Conservation (phyloP, 2,329 filamentous ascomycete genomes). For the Fusarium albosuccineum region DNA sequence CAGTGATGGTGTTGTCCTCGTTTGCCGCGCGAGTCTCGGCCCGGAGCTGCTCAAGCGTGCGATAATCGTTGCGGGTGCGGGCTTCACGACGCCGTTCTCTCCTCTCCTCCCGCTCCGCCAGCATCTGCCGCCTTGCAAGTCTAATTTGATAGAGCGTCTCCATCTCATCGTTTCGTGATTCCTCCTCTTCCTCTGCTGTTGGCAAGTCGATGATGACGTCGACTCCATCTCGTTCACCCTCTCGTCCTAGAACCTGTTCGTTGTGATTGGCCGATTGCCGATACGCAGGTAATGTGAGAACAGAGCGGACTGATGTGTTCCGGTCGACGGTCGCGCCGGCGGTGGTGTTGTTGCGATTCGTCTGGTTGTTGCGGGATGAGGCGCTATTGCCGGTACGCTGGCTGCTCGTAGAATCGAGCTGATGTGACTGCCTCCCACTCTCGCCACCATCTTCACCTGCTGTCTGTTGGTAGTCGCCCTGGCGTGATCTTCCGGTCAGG, state of each 20-base stretch:
- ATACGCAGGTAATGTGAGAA: constrained; percentile 94
- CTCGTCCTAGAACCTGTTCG: constrained; percentile 86
- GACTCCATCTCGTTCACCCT: constrained; percentile 92
- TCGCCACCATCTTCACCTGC: constrained; percentile 47
- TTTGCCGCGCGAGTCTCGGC: constrained; percentile 64
- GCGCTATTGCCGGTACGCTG: constrained; percentile 33
- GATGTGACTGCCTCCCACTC: constrained; percentile 42
- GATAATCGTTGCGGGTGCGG: constrained; percentile 75
- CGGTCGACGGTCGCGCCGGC: constrained; percentile 72
- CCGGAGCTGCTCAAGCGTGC: constrained; percentile 76
- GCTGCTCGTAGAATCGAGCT: constrained; percentile 39
- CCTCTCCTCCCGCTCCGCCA: constrained; percentile 82
- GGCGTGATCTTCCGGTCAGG: constrained; percentile 28
- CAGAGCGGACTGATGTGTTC: constrained; percentile 88
- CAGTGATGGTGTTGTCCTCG: constrained; percentile 66
- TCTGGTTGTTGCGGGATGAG: constrained; percentile 15
- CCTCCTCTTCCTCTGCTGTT: constrained; percentile 82
- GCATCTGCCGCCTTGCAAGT: constrained; percentile 78
- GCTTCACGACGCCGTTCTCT: constrained; percentile 78
- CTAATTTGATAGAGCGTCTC: constrained; percentile 92
- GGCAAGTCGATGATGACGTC: constrained; percentile 91
- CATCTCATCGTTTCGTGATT: constrained; percentile 89
- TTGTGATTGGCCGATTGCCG: constrained; percentile 77
- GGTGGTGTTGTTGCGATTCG: constrained; percentile 40
- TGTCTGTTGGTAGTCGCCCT: constrained; percentile 49